Evolutionary conservation across 2,329 filamentous ascomycete genomes (phyloP), one percentile per base, ranked within the genome.

Genomic region (Aschersonia sp.): DNA sequence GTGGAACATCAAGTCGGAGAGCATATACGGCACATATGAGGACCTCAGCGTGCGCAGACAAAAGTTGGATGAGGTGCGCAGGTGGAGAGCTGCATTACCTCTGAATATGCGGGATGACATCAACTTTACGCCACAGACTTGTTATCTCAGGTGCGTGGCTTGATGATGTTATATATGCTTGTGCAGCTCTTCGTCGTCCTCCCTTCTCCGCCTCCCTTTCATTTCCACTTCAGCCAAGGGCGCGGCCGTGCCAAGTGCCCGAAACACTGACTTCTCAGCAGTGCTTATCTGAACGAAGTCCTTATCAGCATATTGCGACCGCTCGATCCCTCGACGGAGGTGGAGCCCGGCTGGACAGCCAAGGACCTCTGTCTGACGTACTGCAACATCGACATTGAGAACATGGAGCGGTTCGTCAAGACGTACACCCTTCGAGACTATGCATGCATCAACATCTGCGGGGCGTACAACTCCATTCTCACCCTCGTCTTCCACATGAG

Each of bases 51-150:
- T 45, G 28, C 50, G 49, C 30, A 45, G 48, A 10, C 4, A 40
- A 10, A 45, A 50, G 9, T 38, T 51, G 12, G 6, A 10, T 5
- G 28, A 48, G 30, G 41, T 52, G 9, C 40, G 48, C 5, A 28
- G 43, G 4, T 54, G 51, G 52, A 50, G 43, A 30, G 44, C 28
- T 5, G 35, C n/a, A 5, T 38, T 53, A 30, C 52, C 52, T 5
- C 42, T 43, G 3, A 46, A 48, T 32, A 46, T 54, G 51, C 45
- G 42, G 6, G 45, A 48, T 9, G 51, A 53, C n/a, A 32, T 43
- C n/a, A 54, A 54, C 30, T 47, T 51, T 35, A 51, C 51, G 2
- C 51, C 50, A 1, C 52, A 54, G 46, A 53, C 52, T 3, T 51
- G 46, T 31, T 50, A 46, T 43, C 47, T 54, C 32, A 51, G 50